Conservation (phyloP, 2,329 filamentous ascomycete genomes). For the Pyrenophora teres region DNA sequence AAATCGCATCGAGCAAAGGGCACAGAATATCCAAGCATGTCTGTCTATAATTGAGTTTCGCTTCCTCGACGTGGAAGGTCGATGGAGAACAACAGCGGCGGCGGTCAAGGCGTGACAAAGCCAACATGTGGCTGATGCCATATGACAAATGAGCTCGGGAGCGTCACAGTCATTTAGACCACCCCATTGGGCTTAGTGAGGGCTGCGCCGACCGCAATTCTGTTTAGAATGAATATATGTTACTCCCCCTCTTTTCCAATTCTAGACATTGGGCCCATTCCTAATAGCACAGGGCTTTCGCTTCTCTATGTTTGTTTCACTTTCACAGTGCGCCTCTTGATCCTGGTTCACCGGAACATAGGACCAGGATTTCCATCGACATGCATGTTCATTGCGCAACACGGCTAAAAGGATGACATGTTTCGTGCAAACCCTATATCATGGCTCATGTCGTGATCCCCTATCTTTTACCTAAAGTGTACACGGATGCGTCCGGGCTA, state of each 20-base stretch:
- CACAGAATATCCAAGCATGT: too few relatives aligned
- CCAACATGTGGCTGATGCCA: constrained; percentile 2
- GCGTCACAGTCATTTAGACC: neutral
- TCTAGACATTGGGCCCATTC: neutral
- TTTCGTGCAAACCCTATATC: too few relatives aligned
- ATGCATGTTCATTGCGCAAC: too few relatives aligned
- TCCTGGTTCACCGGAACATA: too few relatives aligned
- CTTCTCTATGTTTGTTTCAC: too few relatives aligned
- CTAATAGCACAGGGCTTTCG: neutral
- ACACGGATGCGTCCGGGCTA: neutral
- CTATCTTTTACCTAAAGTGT: neutral
- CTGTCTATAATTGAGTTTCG: too few relatives aligned
- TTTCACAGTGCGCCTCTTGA: too few relatives aligned
- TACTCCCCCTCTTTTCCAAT: neutral
- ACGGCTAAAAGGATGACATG: too few relatives aligned
- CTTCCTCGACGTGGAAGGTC: too few relatives aligned
- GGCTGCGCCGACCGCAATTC: constrained; percentile 6
- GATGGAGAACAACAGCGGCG: neutral
- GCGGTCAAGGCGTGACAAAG: constrained; percentile 6
- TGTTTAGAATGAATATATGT: neutral
- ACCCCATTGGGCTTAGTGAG: constrained; percentile 1
- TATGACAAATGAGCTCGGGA: constrained; percentile 3
- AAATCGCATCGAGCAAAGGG: too few relatives aligned
- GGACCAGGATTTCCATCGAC: too few relatives aligned
- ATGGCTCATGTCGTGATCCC: neutral